These are phyloP conservation scores for Boletus tomentosulus DNA, from an alignment of 768 basidiomycete species.

Conservation along the genomic window DNA sequence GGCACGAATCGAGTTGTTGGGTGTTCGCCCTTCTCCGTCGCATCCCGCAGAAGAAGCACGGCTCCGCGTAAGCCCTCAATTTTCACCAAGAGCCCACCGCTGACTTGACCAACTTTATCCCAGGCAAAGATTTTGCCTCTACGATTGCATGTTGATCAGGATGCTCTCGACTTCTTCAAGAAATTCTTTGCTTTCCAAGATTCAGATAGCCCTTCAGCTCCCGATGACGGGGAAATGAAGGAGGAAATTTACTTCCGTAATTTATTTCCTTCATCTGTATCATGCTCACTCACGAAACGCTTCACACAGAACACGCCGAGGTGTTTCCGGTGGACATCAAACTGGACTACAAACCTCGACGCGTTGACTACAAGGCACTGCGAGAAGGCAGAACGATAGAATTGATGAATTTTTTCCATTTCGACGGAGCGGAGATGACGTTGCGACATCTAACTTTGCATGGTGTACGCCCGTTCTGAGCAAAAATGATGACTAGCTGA, in stretches of 20 bases:
- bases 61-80: slow-evolving; percentile 45
- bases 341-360: slow-evolving; percentile 96
- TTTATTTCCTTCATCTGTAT: slow-evolving; percentile 19
- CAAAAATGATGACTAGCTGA: slow-evolving; percentile 8
- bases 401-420: slow-evolving; percentile 99
- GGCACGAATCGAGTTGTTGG: slow-evolving; percentile 81
- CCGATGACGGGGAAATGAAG: slow-evolving; percentile 30
- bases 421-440: slow-evolving; percentile 98
- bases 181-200: slow-evolving; percentile 90
- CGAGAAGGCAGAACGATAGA: slow-evolving; percentile 91
- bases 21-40: slow-evolving; percentile 66
- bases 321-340: slow-evolving; percentile 94
- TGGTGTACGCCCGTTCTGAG: slow-evolving; percentile 59
- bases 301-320: slow-evolving; percentile 76
- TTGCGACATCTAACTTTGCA: slow-evolving; percentile 86
- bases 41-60: slow-evolving; percentile 72
- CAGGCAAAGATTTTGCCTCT: slow-evolving; percentile 90
- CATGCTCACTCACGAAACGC: slow-evolving; percentile 2
- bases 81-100: neutral
- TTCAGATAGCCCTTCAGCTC: slow-evolving; percentile 37
- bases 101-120: slow-evolving; percentile 1
- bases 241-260: slow-evolving; percentile 73
- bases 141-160: slow-evolving; percentile 93
- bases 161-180: slow-evolving; percentile 97
- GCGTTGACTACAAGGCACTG: slow-evolving; percentile 90